Evolutionary conservation across 2,329 filamentous ascomycete genomes (phyloP).

Genomic region (Sarocladium strictum): DNA sequence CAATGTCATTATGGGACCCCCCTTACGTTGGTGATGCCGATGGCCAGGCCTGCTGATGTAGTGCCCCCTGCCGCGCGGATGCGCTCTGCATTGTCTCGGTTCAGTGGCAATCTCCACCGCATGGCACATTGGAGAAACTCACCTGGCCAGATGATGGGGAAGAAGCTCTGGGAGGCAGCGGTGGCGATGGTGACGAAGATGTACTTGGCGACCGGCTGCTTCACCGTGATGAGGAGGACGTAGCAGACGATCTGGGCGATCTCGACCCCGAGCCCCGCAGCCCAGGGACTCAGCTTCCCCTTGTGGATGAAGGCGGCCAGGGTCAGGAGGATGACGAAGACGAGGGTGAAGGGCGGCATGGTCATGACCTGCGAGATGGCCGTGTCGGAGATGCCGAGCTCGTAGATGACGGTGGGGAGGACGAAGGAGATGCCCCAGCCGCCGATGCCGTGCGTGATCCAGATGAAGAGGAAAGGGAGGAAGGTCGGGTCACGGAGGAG

Average conservation of each 20-base stretch:
- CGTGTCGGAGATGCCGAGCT: slow-evolving; percentile 20
- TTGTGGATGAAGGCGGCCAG: slow-evolving; percentile 18
- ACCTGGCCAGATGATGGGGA: slow-evolving; percentile 30
- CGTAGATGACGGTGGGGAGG: slow-evolving; percentile 22
- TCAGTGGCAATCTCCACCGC: background rate
- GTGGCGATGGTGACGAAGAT: slow-evolving; percentile 33
- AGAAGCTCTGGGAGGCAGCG: slow-evolving; percentile 30
- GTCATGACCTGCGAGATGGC: slow-evolving; percentile 23
- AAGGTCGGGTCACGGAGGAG: slow-evolving; percentile 18
- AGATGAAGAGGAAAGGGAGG: slow-evolving; percentile 19
- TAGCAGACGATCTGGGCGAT: slow-evolving; percentile 30
- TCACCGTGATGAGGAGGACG: slow-evolving; percentile 30
- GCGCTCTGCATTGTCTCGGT: slow-evolving; percentile 18
- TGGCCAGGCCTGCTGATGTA: slow-evolving; percentile 30
- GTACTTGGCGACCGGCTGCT: slow-evolving; percentile 28
- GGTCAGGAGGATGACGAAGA: slow-evolving; percentile 20
- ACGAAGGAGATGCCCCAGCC: slow-evolving; percentile 22
- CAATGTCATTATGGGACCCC: background rate
- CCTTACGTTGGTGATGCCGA: slow-evolving; percentile 28
- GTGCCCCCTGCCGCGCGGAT: slow-evolving; percentile 32
- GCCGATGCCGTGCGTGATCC: slow-evolving; percentile 22
- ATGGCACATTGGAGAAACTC: too few species aligned
- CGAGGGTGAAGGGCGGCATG: slow-evolving; percentile 19
- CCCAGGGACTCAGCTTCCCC: slow-evolving; percentile 17
- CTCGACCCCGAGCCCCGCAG: slow-evolving; percentile 22